Conservation (phyloP, 1,284 basidiomycete genomes). For the Leccinum pseudoinsigne region DNA sequence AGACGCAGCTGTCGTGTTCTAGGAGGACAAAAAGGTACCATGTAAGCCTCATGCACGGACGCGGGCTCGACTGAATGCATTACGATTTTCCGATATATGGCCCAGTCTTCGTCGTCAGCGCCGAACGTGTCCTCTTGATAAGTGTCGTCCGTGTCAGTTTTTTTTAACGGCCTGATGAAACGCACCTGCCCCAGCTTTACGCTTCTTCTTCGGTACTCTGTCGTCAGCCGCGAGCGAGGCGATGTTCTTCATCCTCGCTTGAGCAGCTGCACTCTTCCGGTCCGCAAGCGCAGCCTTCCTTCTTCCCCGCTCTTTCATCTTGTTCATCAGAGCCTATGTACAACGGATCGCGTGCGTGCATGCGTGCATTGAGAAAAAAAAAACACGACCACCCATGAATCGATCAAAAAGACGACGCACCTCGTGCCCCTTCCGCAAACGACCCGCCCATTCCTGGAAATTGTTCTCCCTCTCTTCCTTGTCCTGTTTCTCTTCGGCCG, state of each 20-base stretch:
- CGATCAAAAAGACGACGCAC: constrained; percentile 38
- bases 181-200: constrained; percentile 75
- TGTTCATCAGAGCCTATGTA: constrained; percentile 69
- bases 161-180: constrained; percentile 3
- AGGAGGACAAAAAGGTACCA: background rate
- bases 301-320: constrained; percentile 85
- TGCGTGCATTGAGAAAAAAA: background rate
- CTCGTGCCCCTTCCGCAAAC: constrained; percentile 76
- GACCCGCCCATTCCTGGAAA: constrained; percentile 70
- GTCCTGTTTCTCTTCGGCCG: constrained; percentile 73
- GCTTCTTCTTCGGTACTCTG: constrained; percentile 75
- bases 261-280: constrained; percentile 93
- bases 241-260: constrained; percentile 97
- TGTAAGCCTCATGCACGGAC: constrained; percentile 4
- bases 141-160: constrained; percentile 6
- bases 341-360: background rate
- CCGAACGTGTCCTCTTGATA: constrained; percentile 90
- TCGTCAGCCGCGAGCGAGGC: constrained; percentile 89
- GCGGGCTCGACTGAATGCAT: constrained; percentile 22
- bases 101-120: constrained; percentile 96
- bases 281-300: constrained; percentile 85
- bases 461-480: constrained; percentile 78
- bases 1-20: constrained; percentile 85
- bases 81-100: constrained; percentile 96
- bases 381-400: background rate